phyloP scores from a whole-genome alignment of 768 basidiomycete genomes.

The Sporobolomyces roseus region DNA sequence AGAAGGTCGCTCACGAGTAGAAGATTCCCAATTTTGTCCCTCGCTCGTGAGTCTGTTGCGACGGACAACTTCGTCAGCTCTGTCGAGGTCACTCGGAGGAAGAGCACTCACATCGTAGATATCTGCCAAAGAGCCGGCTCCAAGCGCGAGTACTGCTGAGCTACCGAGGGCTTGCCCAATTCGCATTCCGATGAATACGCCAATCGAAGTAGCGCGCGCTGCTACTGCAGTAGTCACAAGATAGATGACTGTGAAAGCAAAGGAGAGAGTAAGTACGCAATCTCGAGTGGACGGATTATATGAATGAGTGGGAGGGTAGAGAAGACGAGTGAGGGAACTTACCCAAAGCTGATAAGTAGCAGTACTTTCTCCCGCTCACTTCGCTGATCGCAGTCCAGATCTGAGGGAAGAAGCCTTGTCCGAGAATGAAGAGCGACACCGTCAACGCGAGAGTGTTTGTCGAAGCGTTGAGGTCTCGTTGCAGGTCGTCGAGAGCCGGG shows the following conservation, averaged over 20 bases:
- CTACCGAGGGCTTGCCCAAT: slow-evolving; percentile 66
- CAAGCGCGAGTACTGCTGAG: slow-evolving; percentile 65
- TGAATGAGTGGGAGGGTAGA: too few relatives aligned
- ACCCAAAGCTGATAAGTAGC: slow-evolving; percentile 44
- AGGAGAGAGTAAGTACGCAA: too few relatives aligned
- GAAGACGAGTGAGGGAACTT: not conserved
- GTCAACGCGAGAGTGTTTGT: slow-evolving; percentile 63
- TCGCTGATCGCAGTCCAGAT: slow-evolving; percentile 69
- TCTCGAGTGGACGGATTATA: too few relatives aligned
- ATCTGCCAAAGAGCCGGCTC: slow-evolving; percentile 67
- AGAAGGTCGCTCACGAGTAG: slow-evolving; percentile 65
- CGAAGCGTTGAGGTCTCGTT: slow-evolving; percentile 58
- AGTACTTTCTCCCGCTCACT: slow-evolving; percentile 68
- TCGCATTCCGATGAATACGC: slow-evolving; percentile 64
- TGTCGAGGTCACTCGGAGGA: not conserved
- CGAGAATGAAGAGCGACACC: slow-evolving; percentile 66
- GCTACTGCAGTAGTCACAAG: slow-evolving; percentile 59
- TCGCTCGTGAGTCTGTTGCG: slow-evolving; percentile 60
- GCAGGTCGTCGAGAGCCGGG: slow-evolving; percentile 37
- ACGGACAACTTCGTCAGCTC: too few relatives aligned
- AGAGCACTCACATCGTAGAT: slow-evolving; percentile 25
- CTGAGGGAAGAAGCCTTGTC: slow-evolving; percentile 63
- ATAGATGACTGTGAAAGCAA: slow-evolving; percentile 55
- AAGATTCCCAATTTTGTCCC: slow-evolving; percentile 76
- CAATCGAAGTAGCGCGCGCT: slow-evolving; percentile 58